Evolutionary conservation across 2,329 filamentous ascomycete genomes (phyloP).

Genomic region (Didymella sp.): DNA sequence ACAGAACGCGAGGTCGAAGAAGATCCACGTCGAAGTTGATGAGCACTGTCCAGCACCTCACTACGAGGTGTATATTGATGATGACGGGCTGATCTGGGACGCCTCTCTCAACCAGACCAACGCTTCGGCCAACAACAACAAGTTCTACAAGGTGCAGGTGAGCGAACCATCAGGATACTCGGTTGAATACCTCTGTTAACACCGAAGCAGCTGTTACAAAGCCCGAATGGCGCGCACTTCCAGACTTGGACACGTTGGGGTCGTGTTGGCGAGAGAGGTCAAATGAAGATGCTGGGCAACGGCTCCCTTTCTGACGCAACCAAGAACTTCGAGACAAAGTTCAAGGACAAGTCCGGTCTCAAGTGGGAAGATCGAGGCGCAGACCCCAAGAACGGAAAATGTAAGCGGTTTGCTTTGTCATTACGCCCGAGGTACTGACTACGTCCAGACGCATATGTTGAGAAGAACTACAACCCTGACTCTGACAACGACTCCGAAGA

Average conservation of each 20-base stretch:
- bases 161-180: background rate
- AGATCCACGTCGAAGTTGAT: conserved; percentile 57
- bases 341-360: conserved; percentile 63
- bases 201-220: conserved; percentile 38
- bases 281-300: conserved; percentile 52
- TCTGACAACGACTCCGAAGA: conserved; percentile 56
- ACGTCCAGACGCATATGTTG: conserved; percentile 71
- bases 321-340: conserved; percentile 60
- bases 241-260: conserved; percentile 81
- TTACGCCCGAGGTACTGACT: background rate
- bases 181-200: background rate
- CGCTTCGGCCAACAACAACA: conserved; percentile 75
- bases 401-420: background rate
- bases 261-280: conserved; percentile 67
- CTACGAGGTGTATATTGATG: conserved; percentile 69
- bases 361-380: conserved; percentile 59
- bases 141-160: conserved; percentile 79
- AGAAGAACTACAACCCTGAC: conserved; percentile 76
- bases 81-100: conserved; percentile 73
- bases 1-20: conserved; percentile 54
- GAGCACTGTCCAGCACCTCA: conserved; percentile 48
- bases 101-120: conserved; percentile 82
- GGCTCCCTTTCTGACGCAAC: conserved; percentile 52
- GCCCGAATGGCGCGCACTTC: conserved; percentile 50
- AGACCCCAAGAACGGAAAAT: conserved; percentile 68